Percentiles rank a stretch among this genome's conserved stretches.
These are phyloP conservation scores for Logfia minima DNA, from an alignment of 129 eudicot genomes.

Conservation along the genomic window DNA sequence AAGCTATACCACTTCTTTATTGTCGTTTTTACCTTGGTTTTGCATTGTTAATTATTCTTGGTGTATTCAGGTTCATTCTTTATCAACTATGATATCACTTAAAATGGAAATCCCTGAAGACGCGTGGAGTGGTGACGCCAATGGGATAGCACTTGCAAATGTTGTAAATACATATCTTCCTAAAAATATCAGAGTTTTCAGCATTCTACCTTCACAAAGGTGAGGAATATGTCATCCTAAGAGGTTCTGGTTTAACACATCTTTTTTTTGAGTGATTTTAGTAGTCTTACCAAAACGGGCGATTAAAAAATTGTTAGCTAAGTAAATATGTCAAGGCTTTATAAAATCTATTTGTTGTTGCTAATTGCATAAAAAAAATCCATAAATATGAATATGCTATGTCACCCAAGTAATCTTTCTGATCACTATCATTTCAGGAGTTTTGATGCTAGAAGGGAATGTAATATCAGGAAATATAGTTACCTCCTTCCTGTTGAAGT, in stretches of 20 bases:
- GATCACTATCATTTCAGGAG: conserved; percentile 52
- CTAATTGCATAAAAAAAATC: not conserved
- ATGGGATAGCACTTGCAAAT: conserved; percentile 76
- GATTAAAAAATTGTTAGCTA: not conserved
- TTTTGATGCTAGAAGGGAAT: conserved; percentile 94
- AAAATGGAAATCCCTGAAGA: conserved; percentile 91
- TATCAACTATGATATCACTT: conserved; percentile 90
- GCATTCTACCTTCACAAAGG: conserved; percentile 90
- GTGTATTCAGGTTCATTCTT: conserved; percentile 75
- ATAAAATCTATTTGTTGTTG: not conserved
- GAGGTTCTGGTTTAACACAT: too few species aligned
- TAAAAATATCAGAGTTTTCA: conserved; percentile 68
- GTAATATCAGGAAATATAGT: conserved; percentile 80
- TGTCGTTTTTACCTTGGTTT: not conserved
- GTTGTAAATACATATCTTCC: conserved; percentile 74
- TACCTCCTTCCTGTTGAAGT: conserved; percentile 93
- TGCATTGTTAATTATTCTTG: not conserved
- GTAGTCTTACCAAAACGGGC: not conserved
- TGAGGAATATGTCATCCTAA: conserved; percentile 28
- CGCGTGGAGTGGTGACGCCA: conserved; percentile 81
- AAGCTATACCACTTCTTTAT: conserved; percentile 3
- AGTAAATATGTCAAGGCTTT: not conserved
- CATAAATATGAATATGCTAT: not conserved
- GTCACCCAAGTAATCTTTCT: conserved; percentile 3
- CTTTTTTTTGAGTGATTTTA: not conserved